Conservation (phyloP, 176 grass and related monocot genomes). For the Alopecurus myosuroides region DNA sequence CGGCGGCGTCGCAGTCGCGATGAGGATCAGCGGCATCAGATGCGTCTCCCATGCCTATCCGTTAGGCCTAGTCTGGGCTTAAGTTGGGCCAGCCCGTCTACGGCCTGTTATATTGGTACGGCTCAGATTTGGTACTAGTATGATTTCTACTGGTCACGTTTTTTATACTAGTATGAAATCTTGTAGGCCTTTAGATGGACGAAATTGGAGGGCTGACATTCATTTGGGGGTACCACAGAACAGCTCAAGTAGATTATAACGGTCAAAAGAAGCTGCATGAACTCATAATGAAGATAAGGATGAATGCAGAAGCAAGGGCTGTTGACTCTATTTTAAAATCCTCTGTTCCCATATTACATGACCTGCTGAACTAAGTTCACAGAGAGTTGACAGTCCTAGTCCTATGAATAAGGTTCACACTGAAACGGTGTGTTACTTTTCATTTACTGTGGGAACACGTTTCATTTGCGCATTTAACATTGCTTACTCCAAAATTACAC, state of each 20-base stretch:
- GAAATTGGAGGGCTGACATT: no score
- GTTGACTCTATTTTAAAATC: background rate
- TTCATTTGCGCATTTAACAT: background rate
- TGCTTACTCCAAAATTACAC: background rate
- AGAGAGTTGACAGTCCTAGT: background rate
- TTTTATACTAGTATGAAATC: no score
- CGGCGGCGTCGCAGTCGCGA: no score
- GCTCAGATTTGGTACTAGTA: no score
- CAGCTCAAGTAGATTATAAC: constrained; percentile 8
- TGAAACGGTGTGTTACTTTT: background rate
- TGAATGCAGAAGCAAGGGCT: background rate
- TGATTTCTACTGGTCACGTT: no score
- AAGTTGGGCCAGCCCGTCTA: no score
- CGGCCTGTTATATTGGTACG: no score
- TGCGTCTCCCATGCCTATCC: no score
- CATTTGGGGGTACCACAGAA: no score
- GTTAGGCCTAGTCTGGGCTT: no score
- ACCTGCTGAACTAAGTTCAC: constrained; percentile 2
- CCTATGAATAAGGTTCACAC: background rate
- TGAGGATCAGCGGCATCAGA: no score
- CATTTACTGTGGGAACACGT: background rate
- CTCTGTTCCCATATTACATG: background rate
- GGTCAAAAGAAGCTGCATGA: constrained; percentile 18
- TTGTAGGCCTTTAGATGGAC: no score
- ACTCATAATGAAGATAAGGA: background rate